Evolutionary conservation across 805 yeast genomes (phyloP), one percentile per base, ranked within the genome.

Genomic region (Kregervanrija pseudodelftensis): DNA sequence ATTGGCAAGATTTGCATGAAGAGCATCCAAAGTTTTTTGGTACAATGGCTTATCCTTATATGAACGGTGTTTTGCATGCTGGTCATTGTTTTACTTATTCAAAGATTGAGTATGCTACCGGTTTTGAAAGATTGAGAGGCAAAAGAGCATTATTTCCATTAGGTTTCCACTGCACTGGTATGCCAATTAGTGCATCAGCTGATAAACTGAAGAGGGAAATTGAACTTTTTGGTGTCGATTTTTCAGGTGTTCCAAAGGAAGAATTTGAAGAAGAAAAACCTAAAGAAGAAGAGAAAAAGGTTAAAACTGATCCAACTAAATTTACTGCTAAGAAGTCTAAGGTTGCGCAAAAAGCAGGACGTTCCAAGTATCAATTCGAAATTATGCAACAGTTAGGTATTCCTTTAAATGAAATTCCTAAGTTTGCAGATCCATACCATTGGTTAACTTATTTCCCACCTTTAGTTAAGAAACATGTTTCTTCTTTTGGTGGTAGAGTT

Each of bases 161-260:
- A 46, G 99, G 99, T 41, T 93, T 91, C 83, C 99, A 93, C 69
- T 93, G 99, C 77, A 93, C 99, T 33, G 99, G 99, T 74, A 85
- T 93, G 96, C 98, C 99, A 44, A 93, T 93, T 64, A 75, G 80
- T 63, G 91, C 98, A 30, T 77, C 96, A 59, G 98, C 99, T 41
- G 99, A 91, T 69, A 91, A 93, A 69, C 76, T 93, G 61, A 79
- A 79, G 61, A 81, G 99, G 65, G 99, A 93, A 72, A 73, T 90
- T 47, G 97, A 93, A 69, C 65, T 77, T 64, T 93, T 93, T 62
- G 99, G 99, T 43, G 72, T 67, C 13, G 89, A 87, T 58, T 93
- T 85, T 58, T 67, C 76, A 3, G 79, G 80, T 13, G 82, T 69
- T 32, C 88, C 89, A 48, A 70, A 72, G 30, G 84, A 77, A 36